A percentile compares a stretch with the other conserved stretches of the same genome.
Conservation (phyloP, 352 stramenopile species). For the Pythium insidiosum region DNA sequence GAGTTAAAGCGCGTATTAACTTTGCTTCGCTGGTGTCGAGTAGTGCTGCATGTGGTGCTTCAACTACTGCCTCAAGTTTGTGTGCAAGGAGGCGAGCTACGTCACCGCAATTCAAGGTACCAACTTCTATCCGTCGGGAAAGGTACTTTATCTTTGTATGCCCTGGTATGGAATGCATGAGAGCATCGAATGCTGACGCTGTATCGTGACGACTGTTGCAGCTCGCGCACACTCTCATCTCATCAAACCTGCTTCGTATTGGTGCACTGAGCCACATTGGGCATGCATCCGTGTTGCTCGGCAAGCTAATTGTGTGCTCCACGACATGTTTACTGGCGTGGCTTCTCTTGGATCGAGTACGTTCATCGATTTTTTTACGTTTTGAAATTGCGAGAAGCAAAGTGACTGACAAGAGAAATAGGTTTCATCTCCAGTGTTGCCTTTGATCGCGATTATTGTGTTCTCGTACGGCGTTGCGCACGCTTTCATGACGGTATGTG, state of each 20-base stretch:
- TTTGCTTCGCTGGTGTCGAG: slow-evolving; percentile 1
- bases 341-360: slow-evolving; percentile 63
- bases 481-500: slow-evolving; percentile 66
- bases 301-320: slow-evolving; percentile 71
- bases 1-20: slow-evolving; percentile 1
- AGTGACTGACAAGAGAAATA: slow-evolving; percentile 8
- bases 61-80: slow-evolving; percentile 76
- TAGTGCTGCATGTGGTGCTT: slow-evolving; percentile 84
- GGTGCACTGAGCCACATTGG: slow-evolving; percentile 61
- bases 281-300: slow-evolving; percentile 55
- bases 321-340: slow-evolving; percentile 58
- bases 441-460: slow-evolving; percentile 50
- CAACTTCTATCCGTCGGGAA: slow-evolving; percentile 65
- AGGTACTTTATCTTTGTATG: slow-evolving; percentile 23
- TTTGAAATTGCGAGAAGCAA: too few relatives aligned
- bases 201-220: too few relatives aligned
- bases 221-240: slow-evolving; percentile 60
- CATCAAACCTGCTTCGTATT: slow-evolving; percentile 58
- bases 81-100: slow-evolving; percentile 78
- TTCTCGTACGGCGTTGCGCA: slow-evolving; percentile 77
- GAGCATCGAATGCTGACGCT: too few relatives aligned
- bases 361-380: slow-evolving; percentile 6
- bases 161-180: too few relatives aligned
- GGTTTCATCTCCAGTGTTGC: slow-evolving; percentile 52
- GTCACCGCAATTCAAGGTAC: slow-evolving; percentile 77